Evolutionary conservation across 345 rosid genomes (phyloP).

Genomic region (Luvunga scandens): DNA sequence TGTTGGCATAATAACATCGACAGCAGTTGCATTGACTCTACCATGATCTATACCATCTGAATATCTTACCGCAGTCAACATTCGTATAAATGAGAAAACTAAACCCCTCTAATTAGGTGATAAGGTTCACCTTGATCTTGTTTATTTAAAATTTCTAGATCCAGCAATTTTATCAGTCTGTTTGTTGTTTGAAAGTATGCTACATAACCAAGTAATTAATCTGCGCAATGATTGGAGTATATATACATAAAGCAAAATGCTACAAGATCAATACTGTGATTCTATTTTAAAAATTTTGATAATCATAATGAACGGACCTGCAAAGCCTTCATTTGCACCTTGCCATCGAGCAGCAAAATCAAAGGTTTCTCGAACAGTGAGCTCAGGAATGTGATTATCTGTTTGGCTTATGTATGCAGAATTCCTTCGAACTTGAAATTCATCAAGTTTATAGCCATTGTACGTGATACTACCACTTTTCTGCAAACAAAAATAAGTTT

Average conservation of each 20-base stretch:
- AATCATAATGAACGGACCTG: conserved; percentile 42
- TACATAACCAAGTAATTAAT: neutral
- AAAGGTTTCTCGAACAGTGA: conserved; percentile 89
- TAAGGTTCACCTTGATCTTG: neutral
- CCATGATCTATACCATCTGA: neutral
- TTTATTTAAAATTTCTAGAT: neutral
- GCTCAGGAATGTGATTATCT: conserved; percentile 83
- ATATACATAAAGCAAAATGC: neutral
- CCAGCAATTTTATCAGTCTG: neutral
- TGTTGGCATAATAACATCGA: neutral
- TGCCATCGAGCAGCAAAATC: conserved; percentile 95
- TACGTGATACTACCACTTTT: conserved; percentile 68
- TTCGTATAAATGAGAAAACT: neutral
- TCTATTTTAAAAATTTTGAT: neutral
- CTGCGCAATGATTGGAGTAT: neutral
- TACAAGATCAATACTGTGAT: neutral
- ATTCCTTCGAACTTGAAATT: conserved; percentile 75
- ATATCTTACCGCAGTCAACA: neutral
- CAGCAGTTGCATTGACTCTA: neutral
- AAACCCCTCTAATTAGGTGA: neutral
- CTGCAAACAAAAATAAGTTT: conserved; percentile 28
- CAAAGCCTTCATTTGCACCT: conserved; percentile 81
- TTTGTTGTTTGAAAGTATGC: neutral
- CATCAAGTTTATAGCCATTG: conserved; percentile 65
- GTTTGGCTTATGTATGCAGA: conserved; percentile 93